phyloP scores from a whole-genome alignment of 2,329 filamentous ascomycete species.

The Aspergillus jensenii region DNA sequence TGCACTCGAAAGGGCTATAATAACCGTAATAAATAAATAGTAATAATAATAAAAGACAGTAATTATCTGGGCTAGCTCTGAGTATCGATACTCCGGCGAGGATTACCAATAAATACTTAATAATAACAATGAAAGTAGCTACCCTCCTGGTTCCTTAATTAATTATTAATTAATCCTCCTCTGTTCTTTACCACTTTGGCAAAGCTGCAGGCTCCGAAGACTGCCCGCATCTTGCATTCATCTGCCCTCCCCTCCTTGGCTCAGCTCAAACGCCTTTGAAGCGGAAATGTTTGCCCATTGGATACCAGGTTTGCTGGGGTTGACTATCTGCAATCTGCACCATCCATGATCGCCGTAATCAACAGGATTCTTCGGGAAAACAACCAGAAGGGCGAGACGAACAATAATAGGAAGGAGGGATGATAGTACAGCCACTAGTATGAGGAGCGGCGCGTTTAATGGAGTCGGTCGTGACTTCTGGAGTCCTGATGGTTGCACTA shows the following conservation, averaged over 20 bases:
- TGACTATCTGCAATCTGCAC: background rate
- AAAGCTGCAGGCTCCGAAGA: conserved; percentile 7
- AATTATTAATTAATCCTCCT: too few species aligned
- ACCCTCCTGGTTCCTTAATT: background rate
- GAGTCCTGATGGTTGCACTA: conserved; percentile 7
- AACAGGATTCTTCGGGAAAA: conserved; percentile 12
- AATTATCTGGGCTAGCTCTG: background rate
- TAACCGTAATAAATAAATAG: conserved; percentile 7
- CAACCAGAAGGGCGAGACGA: conserved; percentile 10
- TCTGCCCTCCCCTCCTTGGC: background rate
- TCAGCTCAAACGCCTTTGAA: background rate
- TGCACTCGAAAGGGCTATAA: conserved; percentile 2
- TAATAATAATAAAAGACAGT: conserved; percentile 2
- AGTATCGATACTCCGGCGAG: conserved; percentile 7
- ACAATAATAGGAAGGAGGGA: conserved; percentile 19
- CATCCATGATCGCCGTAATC: background rate
- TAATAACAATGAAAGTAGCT: conserved; percentile 11
- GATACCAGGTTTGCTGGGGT: conserved; percentile 3
- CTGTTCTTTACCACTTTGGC: conserved; percentile 4
- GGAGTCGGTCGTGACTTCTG: conserved; percentile 7
- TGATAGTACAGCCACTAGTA: conserved; percentile 20
- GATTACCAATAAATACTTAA: conserved; percentile 9
- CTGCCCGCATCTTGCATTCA: background rate
- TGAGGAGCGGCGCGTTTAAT: conserved; percentile 11
- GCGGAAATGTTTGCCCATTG: conserved; percentile 4